These are phyloP conservation scores for Rhodotorula sp. DNA, from an alignment of 1,284 basidiomycete genomes.

Conservation along the genomic window DNA sequence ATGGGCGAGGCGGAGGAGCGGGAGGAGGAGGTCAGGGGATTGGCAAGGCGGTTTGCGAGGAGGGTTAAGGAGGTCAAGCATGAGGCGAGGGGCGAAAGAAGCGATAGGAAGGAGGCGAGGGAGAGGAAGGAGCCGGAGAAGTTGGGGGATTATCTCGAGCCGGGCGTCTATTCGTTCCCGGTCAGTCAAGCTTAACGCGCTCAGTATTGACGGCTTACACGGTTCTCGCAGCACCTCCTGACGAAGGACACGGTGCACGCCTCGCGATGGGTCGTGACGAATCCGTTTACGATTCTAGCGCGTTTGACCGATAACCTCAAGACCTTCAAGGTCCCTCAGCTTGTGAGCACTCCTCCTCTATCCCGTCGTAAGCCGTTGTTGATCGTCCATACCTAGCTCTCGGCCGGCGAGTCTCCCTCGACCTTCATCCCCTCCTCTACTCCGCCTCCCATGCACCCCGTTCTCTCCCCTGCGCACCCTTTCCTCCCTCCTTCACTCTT, in stretches of 20 bases:
- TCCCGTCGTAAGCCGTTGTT: no score
- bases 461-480: not conserved
- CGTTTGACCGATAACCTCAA: not conserved
- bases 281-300: constrained; percentile 20
- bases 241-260: constrained; percentile 17
- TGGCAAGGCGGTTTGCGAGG: constrained; percentile 3
- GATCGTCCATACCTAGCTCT: not conserved
- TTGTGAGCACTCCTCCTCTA: not conserved
- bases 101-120: constrained; percentile 6
- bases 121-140: constrained; percentile 3
- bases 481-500: not conserved
- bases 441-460: not conserved
- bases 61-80: constrained; percentile 17
- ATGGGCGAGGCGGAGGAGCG: constrained; percentile 5
- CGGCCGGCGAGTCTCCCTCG: constrained; percentile 1
- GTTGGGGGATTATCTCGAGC: constrained; percentile 19
- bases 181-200: not conserved
- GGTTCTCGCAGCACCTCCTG: constrained; percentile 5
- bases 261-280: constrained; percentile 25
- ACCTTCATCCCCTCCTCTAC: constrained; percentile 6
- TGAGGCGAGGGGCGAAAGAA: constrained; percentile 17
- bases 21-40: not conserved
- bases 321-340: not conserved
- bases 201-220: no score
- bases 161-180: not conserved